Evolutionary conservation across 768 basidiomycete genomes (phyloP).

Genomic region (Leucosporidium scottii): DNA sequence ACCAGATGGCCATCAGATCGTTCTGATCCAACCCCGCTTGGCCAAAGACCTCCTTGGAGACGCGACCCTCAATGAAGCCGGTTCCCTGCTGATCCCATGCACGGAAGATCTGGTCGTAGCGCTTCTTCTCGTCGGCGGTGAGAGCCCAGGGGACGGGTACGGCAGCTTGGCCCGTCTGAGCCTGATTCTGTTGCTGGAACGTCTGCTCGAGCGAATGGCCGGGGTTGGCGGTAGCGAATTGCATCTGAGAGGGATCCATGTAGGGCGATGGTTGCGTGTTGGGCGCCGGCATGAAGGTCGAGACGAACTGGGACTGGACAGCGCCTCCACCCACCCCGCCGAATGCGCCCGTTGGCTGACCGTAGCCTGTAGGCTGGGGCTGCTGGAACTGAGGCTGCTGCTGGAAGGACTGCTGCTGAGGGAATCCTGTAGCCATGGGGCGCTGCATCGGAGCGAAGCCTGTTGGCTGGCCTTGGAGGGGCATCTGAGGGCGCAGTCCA

Average conservation of each 20-base stretch:
- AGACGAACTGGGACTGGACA: slow-evolving; percentile 31
- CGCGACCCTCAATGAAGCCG: slow-evolving; percentile 78
- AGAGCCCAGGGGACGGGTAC: slow-evolving; percentile 79
- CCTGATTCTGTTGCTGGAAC: slow-evolving; percentile 35
- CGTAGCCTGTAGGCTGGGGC: slow-evolving; percentile 10
- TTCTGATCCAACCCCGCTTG: slow-evolving; percentile 82
- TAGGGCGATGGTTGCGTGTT: slow-evolving; percentile 14
- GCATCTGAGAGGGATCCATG: slow-evolving; percentile 21
- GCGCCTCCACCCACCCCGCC: slow-evolving; percentile 13
- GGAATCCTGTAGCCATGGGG: slow-evolving; percentile 40
- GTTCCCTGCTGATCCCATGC: slow-evolving; percentile 80
- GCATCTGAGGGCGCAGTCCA: slow-evolving; percentile 22
- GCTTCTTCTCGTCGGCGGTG: slow-evolving; percentile 84
- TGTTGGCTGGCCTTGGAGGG: slow-evolving; percentile 58
- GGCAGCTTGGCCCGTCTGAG: slow-evolving; percentile 55
- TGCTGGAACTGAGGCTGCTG: slow-evolving; percentile 5
- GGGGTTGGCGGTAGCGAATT: slow-evolving; percentile 16
- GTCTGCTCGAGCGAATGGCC: slow-evolving; percentile 12
- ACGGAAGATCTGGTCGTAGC: slow-evolving; percentile 90
- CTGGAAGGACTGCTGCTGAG: slow-evolving; percentile 45
- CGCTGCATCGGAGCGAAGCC: slow-evolving; percentile 42
- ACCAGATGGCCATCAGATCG: slow-evolving; percentile 91
- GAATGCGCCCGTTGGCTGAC: neutral
- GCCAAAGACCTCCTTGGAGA: slow-evolving; percentile 86
- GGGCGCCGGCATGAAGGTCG: slow-evolving; percentile 68